Evolutionary conservation across 176 grass and related monocot species (phyloP).

Genomic region (Guadua angustifolia): DNA sequence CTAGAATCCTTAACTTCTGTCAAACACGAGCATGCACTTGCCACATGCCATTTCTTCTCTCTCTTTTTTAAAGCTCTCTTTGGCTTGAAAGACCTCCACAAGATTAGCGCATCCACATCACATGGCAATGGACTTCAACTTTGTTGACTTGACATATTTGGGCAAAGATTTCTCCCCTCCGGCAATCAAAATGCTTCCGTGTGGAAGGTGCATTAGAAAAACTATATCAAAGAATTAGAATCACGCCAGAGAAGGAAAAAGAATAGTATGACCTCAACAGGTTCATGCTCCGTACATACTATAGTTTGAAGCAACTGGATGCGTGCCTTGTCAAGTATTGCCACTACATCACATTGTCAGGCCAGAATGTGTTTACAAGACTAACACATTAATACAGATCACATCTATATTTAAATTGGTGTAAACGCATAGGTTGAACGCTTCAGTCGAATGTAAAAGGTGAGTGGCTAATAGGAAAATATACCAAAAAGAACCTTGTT

Average conservation of each 20-base stretch:
- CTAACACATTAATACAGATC: conserved; percentile 7
- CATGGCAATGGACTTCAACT: neutral
- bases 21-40: neutral
- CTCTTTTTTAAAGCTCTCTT: neutral
- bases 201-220: neutral
- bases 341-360: neutral
- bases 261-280: neutral
- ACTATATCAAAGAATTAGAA: neutral
- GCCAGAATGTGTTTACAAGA: neutral
- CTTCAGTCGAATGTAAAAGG: conserved; percentile 9
- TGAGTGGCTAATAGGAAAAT: neutral
- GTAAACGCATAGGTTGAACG: neutral
- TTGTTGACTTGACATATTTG: conserved; percentile 7
- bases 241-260: neutral
- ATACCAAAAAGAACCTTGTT: neutral
- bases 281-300: neutral
- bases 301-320: conserved; percentile 1
- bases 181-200: neutral
- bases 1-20: conserved; percentile 10
- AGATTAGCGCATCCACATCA: neutral
- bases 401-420: neutral
- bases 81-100: neutral
- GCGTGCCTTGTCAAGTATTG: neutral
- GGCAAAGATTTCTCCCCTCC: neutral
- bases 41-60: conserved; percentile 7